Evolutionary conservation across 768 basidiomycete species (phyloP), one percentile per base, ranked within the genome.

Genomic region (Rhodotorula graminis): DNA sequence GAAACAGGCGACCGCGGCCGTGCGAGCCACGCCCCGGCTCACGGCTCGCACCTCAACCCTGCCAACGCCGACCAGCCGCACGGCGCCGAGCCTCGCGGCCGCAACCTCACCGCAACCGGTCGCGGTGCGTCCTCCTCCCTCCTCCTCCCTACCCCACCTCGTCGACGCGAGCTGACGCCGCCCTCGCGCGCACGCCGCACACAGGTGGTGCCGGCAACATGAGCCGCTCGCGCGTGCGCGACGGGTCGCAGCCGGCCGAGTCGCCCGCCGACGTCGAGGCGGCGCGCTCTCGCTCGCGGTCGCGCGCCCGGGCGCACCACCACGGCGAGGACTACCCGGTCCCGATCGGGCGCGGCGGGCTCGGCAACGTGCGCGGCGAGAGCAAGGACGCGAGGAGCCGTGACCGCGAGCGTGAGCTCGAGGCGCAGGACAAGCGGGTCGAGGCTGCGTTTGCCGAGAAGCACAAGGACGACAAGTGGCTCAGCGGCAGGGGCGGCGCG

Each of bases 121-220:
- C 65, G 73, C 12, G 73, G 73, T 74, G 50, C 40, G 50, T 12
- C 27, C 8, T 2, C 40, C 37, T 50, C 14, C 56, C 57, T 33
- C 21, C 59, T 33, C 15, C 46, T 8, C 40, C 5, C 61, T 46
- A 40, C 7, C 57, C 10, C 66, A 12, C 55, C 10, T 18, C 23
- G n/a, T 60, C 15, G 12, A 11, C n/a, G 42, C 29, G 12, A 25
- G n/a, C 29, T 42, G 60, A 42, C 62, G 1, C 2, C 10, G 5
- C 8, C 23, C 40, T 27, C 8, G 21, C 5, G 14, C 27, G 31
- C 40, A 25, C 15, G 37, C 42, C 14, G 14, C 12, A 0, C 21
- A 0, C 63, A 75, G 74, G 74, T 25, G 74, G 74, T 21, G 70
- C 67, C 2, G 74, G 74, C 47, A 75, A 75, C 71, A 75, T 75